Conservation (phyloP, 23 red algal species). For the Pyropia yezoensis region DNA sequence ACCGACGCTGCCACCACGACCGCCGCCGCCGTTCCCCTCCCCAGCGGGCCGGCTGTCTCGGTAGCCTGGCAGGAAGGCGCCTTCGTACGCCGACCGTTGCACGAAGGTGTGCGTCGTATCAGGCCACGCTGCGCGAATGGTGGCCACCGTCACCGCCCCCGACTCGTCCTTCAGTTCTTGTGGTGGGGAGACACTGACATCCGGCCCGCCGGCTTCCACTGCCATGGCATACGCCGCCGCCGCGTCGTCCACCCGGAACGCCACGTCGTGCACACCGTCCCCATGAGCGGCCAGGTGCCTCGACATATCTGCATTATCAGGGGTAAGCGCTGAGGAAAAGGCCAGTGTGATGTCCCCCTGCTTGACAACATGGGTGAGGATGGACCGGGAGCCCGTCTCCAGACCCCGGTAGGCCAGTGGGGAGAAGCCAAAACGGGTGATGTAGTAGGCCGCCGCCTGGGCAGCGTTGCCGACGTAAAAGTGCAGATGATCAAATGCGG, state of each 20-base stretch:
- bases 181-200: slow-evolving; percentile 21
- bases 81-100: slow-evolving; percentile 48
- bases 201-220: slow-evolving; percentile 28
- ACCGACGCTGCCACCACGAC: neutral
- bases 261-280: slow-evolving; percentile 88
- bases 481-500: slow-evolving; percentile 82
- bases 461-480: slow-evolving; percentile 89
- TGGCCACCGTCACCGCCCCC: slow-evolving; percentile 54
- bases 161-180: slow-evolving; percentile 22
- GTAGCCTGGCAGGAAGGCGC: slow-evolving; percentile 85
- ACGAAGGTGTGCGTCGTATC: slow-evolving; percentile 90
- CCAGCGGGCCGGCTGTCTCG: too few relatives aligned
- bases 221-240: slow-evolving; percentile 47
- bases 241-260: slow-evolving; percentile 71
- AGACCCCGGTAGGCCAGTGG: slow-evolving; percentile 72
- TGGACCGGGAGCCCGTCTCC: slow-evolving; percentile 73
- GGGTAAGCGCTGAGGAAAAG: slow-evolving; percentile 64
- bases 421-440: slow-evolving; percentile 81
- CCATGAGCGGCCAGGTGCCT: slow-evolving; percentile 53
- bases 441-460: slow-evolving; percentile 89
- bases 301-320: slow-evolving; percentile 24
- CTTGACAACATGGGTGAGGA: slow-evolving; percentile 67
- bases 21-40: too few relatives aligned
- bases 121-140: slow-evolving; percentile 62
- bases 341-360: slow-evolving; percentile 67